Conservation (phyloP, 345 rosid genomes). For the Brassica juncea region DNA sequence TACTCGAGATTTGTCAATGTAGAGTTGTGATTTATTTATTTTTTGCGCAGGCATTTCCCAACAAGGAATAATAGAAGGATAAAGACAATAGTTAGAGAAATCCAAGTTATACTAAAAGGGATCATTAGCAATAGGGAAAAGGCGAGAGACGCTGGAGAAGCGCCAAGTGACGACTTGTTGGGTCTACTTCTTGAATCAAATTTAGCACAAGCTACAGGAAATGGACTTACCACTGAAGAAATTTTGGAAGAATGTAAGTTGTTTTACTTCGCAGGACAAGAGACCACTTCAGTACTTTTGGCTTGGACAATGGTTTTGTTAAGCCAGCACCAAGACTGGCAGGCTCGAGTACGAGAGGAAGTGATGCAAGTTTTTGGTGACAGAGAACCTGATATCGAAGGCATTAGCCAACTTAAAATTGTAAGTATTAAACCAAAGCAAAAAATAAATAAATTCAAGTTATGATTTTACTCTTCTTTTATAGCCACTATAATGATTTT, state of each 20-base stretch:
- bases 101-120: conserved; percentile 38
- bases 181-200: conserved; percentile 55
- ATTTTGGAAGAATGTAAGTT: conserved; percentile 66
- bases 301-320: conserved; percentile 62
- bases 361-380: conserved; percentile 51
- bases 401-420: conserved; percentile 49
- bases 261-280: conserved; percentile 69
- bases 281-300: conserved; percentile 56
- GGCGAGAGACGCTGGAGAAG: conserved; percentile 43
- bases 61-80: conserved; percentile 50
- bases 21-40: not conserved
- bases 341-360: conserved; percentile 60
- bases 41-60: conserved; percentile 45
- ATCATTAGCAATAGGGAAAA: conserved; percentile 44
- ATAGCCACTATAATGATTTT: not conserved
- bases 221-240: conserved; percentile 46
- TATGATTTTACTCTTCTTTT: not conserved
- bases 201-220: conserved; percentile 38
- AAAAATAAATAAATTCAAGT: not conserved
- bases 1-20: not conserved
- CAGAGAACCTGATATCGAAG: conserved; percentile 31
- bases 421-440: conserved; percentile 36
- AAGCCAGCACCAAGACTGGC: conserved; percentile 60
- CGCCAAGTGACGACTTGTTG: conserved; percentile 40
- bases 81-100: conserved; percentile 36